Percentiles rank a stretch among this genome's conserved stretches.
Conservation (phyloP, 2,329 filamentous ascomycete genomes). For the Helotiales sp. region DNA sequence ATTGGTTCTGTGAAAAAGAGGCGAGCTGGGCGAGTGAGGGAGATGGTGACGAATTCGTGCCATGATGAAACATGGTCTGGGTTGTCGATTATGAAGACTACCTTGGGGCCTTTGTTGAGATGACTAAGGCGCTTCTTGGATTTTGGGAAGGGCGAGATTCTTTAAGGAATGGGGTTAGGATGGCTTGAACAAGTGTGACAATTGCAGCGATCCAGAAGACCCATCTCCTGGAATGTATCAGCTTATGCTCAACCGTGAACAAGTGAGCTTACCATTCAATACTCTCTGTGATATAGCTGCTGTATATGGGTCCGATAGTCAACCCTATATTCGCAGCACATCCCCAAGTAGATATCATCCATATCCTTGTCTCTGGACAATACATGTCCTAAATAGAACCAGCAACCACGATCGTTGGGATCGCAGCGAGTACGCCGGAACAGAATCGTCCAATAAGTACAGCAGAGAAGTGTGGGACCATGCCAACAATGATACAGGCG, state of each 20-base stretch:
- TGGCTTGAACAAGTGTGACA: slow-evolving; percentile 36
- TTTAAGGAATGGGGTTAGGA: slow-evolving; percentile 38
- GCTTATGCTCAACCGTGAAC: background rate
- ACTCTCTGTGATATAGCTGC: slow-evolving; percentile 39
- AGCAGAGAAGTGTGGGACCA: slow-evolving; percentile 36
- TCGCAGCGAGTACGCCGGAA: slow-evolving; percentile 45
- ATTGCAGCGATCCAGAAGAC: slow-evolving; percentile 44
- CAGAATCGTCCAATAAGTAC: slow-evolving; percentile 43
- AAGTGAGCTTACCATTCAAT: background rate
- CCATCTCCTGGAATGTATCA: slow-evolving; percentile 39
- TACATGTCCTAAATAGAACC: slow-evolving; percentile 51
- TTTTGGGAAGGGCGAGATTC: slow-evolving; percentile 46
- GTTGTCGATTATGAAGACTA: slow-evolving; percentile 26
- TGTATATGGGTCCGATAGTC: slow-evolving; percentile 44
- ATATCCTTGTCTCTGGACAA: slow-evolving; percentile 43
- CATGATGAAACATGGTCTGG: background rate
- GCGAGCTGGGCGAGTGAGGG: background rate
- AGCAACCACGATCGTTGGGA: slow-evolving; percentile 46
- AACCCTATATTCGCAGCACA: slow-evolving; percentile 43
- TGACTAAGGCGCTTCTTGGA: slow-evolving; percentile 35
- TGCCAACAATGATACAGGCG: slow-evolving; percentile 39
- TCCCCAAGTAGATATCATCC: slow-evolving; percentile 47
- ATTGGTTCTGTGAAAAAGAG: slow-evolving; percentile 48
- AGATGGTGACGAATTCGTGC: background rate
- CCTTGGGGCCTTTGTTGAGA: slow-evolving; percentile 32